phyloP scores from a whole-genome alignment of 306 rosid genomes.

The Parietaria judaica region DNA sequence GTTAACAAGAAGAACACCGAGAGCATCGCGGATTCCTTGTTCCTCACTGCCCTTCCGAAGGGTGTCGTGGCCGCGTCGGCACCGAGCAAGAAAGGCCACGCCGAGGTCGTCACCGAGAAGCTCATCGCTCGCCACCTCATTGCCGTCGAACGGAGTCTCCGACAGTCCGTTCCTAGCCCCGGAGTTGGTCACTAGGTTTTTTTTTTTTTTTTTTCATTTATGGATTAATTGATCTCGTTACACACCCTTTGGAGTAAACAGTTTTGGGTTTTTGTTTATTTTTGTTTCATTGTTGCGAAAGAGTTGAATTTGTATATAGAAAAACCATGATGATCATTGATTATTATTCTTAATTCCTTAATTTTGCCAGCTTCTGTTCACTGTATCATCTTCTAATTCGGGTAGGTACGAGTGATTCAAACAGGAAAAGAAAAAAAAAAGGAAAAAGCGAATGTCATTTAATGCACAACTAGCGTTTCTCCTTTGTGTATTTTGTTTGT shows the following conservation, averaged over 20 bases:
- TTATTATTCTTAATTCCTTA: not conserved
- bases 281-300: not conserved
- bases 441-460: not conserved
- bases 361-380: conserved; percentile 7
- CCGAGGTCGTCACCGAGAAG: conserved; percentile 40
- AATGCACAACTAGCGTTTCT: not conserved
- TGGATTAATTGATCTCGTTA: not conserved
- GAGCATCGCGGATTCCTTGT: conserved; percentile 20
- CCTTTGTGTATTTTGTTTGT: not conserved
- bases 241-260: not conserved
- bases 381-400: not conserved
- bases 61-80: conserved; percentile 63
- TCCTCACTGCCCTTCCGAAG: conserved; percentile 60
- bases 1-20: conserved; percentile 1
- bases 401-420: not conserved
- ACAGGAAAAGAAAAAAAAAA: not conserved
- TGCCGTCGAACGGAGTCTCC: conserved; percentile 28
- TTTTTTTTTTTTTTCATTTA: conserved; percentile 15
- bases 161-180: conserved; percentile 72
- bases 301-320: conserved; percentile 17
- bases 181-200: conserved; percentile 60
- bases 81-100: conserved; percentile 68
- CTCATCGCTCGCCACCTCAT: conserved; percentile 63
- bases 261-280: conserved; percentile 14
- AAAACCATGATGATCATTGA: not conserved